Percentiles rank a stretch among this genome's conserved stretches.
Evolutionary conservation across 805 yeast species (phyloP).

Genomic region (Naumovozyma castellii): DNA sequence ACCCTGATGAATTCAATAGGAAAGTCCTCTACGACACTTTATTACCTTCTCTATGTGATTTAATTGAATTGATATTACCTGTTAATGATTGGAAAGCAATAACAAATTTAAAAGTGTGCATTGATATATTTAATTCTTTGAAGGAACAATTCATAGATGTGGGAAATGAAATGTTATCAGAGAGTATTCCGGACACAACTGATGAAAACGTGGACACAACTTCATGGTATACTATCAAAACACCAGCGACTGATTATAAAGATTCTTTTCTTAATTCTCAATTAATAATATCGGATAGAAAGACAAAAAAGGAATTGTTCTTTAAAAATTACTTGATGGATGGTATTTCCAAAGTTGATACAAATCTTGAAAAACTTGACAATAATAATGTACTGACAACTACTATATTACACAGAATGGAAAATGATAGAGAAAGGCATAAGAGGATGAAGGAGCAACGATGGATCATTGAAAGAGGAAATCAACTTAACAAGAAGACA

Average conservation of each 20-base stretch:
- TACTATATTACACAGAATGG: constrained; percentile 66
- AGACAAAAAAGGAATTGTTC: constrained; percentile 5
- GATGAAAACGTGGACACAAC: too few relatives aligned
- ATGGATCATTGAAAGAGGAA: constrained; percentile 43
- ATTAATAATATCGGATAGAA: constrained; percentile 13
- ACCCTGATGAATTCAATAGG: constrained; percentile 6
- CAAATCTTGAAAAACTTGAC: constrained; percentile 9
- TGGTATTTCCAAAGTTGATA: constrained; percentile 4
- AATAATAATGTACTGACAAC: too few relatives aligned
- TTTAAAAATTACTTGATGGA: constrained; percentile 4
- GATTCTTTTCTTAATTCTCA: constrained; percentile 5
- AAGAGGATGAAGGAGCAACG: constrained; percentile 72
- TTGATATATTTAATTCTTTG: constrained; percentile 7
- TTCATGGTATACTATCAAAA: neutral
- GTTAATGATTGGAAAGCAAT: constrained; percentile 15
- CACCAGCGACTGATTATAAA: constrained; percentile 4
- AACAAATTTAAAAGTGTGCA: constrained; percentile 13
- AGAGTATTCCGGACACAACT: too few relatives aligned
- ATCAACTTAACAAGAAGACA: constrained; percentile 7
- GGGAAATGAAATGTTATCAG: neutral
- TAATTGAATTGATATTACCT: constrained; percentile 16
- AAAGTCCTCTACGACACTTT: constrained; percentile 19
- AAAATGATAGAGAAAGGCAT: constrained; percentile 85
- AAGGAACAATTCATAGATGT: neutral
- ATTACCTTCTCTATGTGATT: constrained; percentile 19